A percentile compares a stretch with the other conserved stretches of the same genome.
Conservation (phyloP, 106 monocot genomes). For the Narthecium ossifragum region DNA sequence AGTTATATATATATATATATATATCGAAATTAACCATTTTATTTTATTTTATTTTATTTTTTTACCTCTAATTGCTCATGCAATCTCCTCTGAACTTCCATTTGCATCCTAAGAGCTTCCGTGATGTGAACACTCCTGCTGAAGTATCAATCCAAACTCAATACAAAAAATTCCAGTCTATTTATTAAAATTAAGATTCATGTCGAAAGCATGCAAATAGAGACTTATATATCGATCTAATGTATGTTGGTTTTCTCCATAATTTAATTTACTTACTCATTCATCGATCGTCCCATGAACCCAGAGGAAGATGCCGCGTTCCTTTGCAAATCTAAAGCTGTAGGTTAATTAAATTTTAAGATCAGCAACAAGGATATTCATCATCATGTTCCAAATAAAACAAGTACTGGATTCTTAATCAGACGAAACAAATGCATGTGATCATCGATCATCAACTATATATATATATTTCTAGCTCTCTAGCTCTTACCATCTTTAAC, state of each 20-base stretch:
- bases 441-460: no score
- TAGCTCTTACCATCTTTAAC: conserved; percentile 79
- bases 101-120: conserved; percentile 73
- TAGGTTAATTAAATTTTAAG: conserved; percentile 6
- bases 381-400: not conserved
- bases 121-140: conserved; percentile 63
- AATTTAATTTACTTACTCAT: no score
- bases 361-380: not conserved
- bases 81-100: conserved; percentile 84
- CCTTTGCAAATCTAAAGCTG: conserved; percentile 55
- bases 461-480: conserved; percentile 1
- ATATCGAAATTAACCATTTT: not conserved
- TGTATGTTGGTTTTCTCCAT: no score
- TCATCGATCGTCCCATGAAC: conserved; percentile 56
- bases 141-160: no score
- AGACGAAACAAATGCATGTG: not conserved
- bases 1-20: not conserved
- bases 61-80: conserved; percentile 82
- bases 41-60: not conserved
- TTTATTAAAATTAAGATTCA: no score
- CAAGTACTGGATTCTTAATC: not conserved
- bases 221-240: no score
- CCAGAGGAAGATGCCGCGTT: conserved; percentile 57
- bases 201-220: no score
- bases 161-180: no score